Conservation (phyloP, 2,329 filamentous ascomycete species). For the Fragosphaeria purpurea region DNA sequence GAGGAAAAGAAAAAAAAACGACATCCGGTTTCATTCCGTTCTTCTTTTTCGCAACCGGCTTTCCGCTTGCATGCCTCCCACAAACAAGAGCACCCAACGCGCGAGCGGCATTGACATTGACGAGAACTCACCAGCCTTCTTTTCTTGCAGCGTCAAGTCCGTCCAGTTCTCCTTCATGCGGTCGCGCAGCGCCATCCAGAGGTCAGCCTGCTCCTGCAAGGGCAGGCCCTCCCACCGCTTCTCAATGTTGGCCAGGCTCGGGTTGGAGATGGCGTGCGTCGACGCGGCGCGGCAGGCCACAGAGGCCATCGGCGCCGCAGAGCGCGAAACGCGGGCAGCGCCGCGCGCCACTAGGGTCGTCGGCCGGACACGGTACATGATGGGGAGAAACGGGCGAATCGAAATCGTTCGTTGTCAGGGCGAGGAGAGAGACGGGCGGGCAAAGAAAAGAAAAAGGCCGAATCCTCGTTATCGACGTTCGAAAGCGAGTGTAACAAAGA, state of each 20-base stretch:
- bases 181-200: conserved; percentile 97
- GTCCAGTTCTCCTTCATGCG: conserved; percentile 98
- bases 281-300: conserved; percentile 44
- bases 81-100: neutral
- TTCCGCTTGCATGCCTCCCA: too few species aligned
- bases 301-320: conserved; percentile 21
- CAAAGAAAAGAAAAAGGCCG: neutral
- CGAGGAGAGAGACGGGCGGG: neutral
- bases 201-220: conserved; percentile 95
- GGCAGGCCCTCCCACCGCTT: conserved; percentile 99
- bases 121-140: conserved; percentile 85
- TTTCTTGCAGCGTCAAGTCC: conserved; percentile 90
- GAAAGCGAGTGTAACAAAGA: neutral
- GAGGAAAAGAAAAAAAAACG: too few species aligned
- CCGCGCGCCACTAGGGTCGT: conserved; percentile 46
- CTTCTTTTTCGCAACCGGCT: too few species aligned
- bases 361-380: conserved; percentile 46
- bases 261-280: conserved; percentile 93
- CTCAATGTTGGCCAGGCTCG: conserved; percentile 95
- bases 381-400: conserved; percentile 12
- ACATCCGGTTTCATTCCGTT: too few species aligned
- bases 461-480: too few species aligned
- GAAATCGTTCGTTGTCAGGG: neutral
- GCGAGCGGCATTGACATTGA: too few species aligned
- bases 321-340: conserved; percentile 13